Evolutionary conservation across 169 alveolate species (phyloP), one percentile per base, ranked within the genome.

Genomic region (Cyclospora cayetanensis): DNA sequence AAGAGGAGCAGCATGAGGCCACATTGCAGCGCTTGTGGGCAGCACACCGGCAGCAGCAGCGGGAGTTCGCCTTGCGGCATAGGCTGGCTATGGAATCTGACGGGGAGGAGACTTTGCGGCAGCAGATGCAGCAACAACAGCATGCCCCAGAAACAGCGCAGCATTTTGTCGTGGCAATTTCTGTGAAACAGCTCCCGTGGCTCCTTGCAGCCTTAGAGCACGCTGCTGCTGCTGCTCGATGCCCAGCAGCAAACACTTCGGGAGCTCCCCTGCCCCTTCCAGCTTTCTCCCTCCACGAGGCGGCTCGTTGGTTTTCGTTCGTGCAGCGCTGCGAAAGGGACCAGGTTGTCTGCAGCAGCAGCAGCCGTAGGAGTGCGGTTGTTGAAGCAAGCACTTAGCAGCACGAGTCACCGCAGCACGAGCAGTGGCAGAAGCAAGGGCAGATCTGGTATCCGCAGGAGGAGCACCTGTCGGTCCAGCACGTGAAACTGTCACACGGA

Each of bases 181-280:
- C 83, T 9, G 83, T 35, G 11, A 29, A 35, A 39, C 27, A 35
- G 53, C 20, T 70, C 55, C 53, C 46, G 55, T 53, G 53, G 42
- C 83, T 70, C 22, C 83, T 70, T 2, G 55, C n/a, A 11, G 83
- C 27, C 2, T 29, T 70, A 9, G 83, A 70, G 27, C 27, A 0
- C 4, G 83, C 55, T 70, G 50, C 46, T 70, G 83, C 83, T 70
- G 83, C 53, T 70, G 83, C 83, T 70, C 55, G 27, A 1, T 70
- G 83, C 43, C 83, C 83, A 34, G 34, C 46, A 15, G 29, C 34
- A 4, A 35, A 70, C 46, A 2, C 83, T 34, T 29, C 22, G 35
- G 20, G 31, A 15, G 27, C 53, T 27, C 53, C 83, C 53, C 20
- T 18, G 55, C 83, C 53, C 43, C 83, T 70, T 18, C 83, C 83